These are phyloP conservation scores for Westerdykella aurantiaca DNA, from an alignment of 2,329 filamentous ascomycete species.

Conservation along the genomic window DNA sequence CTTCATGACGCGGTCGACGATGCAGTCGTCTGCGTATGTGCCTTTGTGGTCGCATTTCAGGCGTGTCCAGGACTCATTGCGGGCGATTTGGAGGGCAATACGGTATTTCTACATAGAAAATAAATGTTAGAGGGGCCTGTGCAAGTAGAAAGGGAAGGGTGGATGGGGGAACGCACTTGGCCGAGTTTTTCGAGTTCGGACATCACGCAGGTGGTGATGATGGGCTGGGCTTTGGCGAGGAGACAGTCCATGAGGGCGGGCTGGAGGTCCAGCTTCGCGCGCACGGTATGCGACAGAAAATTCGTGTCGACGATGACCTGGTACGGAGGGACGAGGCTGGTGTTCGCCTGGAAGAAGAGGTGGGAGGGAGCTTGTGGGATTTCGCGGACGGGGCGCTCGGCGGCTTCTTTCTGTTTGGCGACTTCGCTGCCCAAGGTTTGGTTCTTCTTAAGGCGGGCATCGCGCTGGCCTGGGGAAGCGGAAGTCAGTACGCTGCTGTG, in stretches of 20 bases:
- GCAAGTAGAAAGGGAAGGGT: slow-evolving; percentile 25
- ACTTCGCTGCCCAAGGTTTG: slow-evolving; percentile 58
- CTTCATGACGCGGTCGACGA: slow-evolving; percentile 40
- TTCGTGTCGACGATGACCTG: slow-evolving; percentile 52
- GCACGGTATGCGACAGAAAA: slow-evolving; percentile 57
- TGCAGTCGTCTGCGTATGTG: slow-evolving; percentile 65
- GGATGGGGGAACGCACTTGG: slow-evolving; percentile 4
- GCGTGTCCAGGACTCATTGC: slow-evolving; percentile 83
- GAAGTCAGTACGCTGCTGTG: background rate
- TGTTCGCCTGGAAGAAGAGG: slow-evolving; percentile 55
- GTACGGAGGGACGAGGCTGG: slow-evolving; percentile 78
- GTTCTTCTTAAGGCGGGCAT: slow-evolving; percentile 78
- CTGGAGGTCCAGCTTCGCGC: slow-evolving; percentile 81
- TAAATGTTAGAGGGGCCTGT: slow-evolving; percentile 36
- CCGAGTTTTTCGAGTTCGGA: slow-evolving; percentile 86
- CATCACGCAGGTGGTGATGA: slow-evolving; percentile 76
- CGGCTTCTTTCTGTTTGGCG: slow-evolving; percentile 52
- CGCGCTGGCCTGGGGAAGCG: slow-evolving; percentile 49
- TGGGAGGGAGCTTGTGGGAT: slow-evolving; percentile 71
- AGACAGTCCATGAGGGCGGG: slow-evolving; percentile 90
- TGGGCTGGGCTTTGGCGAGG: slow-evolving; percentile 83
- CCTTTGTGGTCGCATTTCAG: slow-evolving; percentile 88
- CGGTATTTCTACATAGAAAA: slow-evolving; percentile 59
- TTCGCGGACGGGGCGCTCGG: slow-evolving; percentile 64
- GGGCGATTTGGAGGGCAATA: slow-evolving; percentile 75